Evolutionary conservation across 352 stramenopile genomes (phyloP).

Genomic region (Phytophthora pisi): DNA sequence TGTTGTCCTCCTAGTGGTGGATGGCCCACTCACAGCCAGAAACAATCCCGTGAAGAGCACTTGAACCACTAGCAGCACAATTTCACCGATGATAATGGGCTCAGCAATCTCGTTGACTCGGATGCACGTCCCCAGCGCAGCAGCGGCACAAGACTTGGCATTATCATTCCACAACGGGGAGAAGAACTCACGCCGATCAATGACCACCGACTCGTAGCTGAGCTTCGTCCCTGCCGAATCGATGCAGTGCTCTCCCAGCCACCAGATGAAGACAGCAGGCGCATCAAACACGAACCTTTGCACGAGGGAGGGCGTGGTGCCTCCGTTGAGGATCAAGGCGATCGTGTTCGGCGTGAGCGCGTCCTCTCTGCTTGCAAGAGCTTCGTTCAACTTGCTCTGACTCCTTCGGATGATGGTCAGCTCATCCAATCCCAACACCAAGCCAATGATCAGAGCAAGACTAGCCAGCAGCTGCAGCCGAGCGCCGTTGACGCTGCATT

Average conservation of each 20-base stretch:
- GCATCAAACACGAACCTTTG: conserved; percentile 61
- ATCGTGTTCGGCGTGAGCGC: conserved; percentile 31
- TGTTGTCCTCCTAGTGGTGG: conserved; percentile 1
- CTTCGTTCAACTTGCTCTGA: conserved; percentile 36
- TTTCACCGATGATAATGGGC: conserved; percentile 14
- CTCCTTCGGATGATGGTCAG: conserved; percentile 33
- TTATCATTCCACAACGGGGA: conserved; percentile 29
- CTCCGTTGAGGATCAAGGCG: conserved; percentile 48
- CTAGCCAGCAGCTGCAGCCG: conserved; percentile 22
- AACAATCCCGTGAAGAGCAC: conserved; percentile 27
- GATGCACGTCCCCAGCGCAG: conserved; percentile 5
- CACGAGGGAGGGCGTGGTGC: conserved; percentile 40
- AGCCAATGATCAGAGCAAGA: conserved; percentile 7
- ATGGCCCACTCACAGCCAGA: conserved; percentile 7
- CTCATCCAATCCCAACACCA: conserved; percentile 40
- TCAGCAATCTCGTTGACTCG: conserved; percentile 15
- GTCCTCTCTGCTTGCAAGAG: conserved; percentile 2
- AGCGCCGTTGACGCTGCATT: conserved; percentile 25
- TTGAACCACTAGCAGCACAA: conserved; percentile 22
- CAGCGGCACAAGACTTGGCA: conserved; percentile 15
- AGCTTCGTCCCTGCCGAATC: not conserved
- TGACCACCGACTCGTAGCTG: conserved; percentile 7
- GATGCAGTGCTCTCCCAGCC: conserved; percentile 39
- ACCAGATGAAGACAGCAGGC: conserved; percentile 48
- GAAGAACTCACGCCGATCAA: conserved; percentile 38